Base-by-base conservation (phyloP, 2,329 filamentous ascomycete genomes). In the Ophiostoma ulmi region DNA sequence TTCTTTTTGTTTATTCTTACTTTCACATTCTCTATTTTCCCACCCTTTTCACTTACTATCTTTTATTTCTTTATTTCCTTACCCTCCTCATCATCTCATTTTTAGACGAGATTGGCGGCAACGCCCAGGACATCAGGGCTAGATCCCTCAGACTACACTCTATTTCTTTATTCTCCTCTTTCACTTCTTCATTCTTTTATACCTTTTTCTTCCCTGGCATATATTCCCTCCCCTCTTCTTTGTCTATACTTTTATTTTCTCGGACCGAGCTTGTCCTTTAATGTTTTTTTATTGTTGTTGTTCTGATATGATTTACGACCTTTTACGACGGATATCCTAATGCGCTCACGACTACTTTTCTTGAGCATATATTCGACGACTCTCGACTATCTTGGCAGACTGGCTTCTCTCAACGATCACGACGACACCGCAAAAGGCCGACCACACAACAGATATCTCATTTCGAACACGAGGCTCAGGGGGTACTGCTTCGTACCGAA, bases 221-320 rank as follows among this genome's bases (percentile, higher is more conserved):
- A 64, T 64, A 65, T 22, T 65, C 31, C 52, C 26, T 22, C 10
- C 13, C 14, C 17, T 61, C 13, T 61, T 26, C n/a, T 35, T 61
- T 63, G 64, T 44, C n/a, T 67, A n/a, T 63, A 55, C 48, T 70
- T 35, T 52, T 67, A 73, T 72, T 74, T 74, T 76, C 76, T 75
- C 72, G 52, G 52, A 55, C 52, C 20, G 20, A 55, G 52, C 52
- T 31, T 63, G 72, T 72, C 72, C 71, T 73, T 48, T 70, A 69
- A 70, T 76, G 3, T 26, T 76, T 75, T 61, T 22, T 68, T 73
- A 44, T 71, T 72, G 66, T 76, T 69, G 71, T 58, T 41, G 44
- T 58, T 72, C 63, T 68, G 70, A 26, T 71, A 74, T 71, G 73
- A 73, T 35, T 71, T 63, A 74, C 70, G 73, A 69, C 72, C 70